Base-by-base conservation (phyloP, 73 alveolate species). In the Effrenium voratum region DNA sequence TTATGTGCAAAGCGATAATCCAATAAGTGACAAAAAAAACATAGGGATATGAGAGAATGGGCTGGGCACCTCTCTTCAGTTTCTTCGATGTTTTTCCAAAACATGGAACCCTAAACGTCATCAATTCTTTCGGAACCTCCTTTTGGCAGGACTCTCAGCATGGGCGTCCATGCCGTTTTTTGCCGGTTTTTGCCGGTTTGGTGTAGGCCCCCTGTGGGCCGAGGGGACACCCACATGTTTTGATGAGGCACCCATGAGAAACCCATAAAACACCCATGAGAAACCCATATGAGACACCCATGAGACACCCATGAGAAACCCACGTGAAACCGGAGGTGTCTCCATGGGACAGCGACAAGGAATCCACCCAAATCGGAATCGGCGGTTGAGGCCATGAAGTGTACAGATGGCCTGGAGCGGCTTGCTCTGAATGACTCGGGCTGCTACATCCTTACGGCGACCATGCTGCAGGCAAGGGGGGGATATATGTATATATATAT, bases 341-440 rank as follows among this genome's bases (percentile, higher is more conserved):
- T 4, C 24, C 16, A 30, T 30, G 36, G 36, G 80, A 32, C 6
- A 13, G n/a, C 2, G 55, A 3, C 2, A 52, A 10, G 22, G 68
- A 13, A 10, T 55, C 10, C 30, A 10, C 68, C 22, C 22, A 55
- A 22, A 22, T 22, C 68, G 68, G 10, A 22, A 10, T 55, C 30
- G 10, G 22, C 10, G 68, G 36, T 8, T 46, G 72, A 87, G 95
- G 95, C 95, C 43, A 46, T 87, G 57, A 87, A 44, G 84, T 49
- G 82, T 24, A 82, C 45, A 30, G 92, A 86, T 38, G 36, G 60
- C 81, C 22, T 87, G 68, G 84, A 63, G 84, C 95, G 95, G 28
- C 32, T 87, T 83, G 95, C 95, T 45, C 59, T 87, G 95, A 87
- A 87, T 70, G 41, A 60, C 41, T 87, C 95, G 24, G 84, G 68